Conservation (phyloP, 148 eudicot species). For the Linanthus parryae region DNA sequence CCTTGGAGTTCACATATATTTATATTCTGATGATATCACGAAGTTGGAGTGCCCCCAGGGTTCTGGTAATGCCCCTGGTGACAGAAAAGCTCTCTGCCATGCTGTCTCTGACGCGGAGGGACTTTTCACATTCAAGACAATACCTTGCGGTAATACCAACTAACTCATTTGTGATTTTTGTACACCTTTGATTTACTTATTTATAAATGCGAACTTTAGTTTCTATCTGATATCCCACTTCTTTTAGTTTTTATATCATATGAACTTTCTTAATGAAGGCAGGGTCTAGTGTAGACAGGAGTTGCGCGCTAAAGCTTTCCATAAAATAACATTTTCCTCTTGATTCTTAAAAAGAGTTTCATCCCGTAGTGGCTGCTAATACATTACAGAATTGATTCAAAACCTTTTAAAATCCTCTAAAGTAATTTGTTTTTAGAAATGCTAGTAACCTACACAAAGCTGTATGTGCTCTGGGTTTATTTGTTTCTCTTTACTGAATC, state of each 20-base stretch:
- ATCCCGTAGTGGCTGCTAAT: too few species aligned
- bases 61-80: slow-evolving; percentile 60
- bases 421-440: too few species aligned
- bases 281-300: too few species aligned
- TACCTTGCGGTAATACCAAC: slow-evolving; percentile 75
- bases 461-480: too few species aligned
- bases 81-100: slow-evolving; percentile 77
- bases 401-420: too few species aligned
- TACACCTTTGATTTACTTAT: not conserved
- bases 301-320: too few species aligned
- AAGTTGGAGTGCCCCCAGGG: slow-evolving; percentile 78
- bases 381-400: too few species aligned
- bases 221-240: not conserved
- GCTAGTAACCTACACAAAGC: too few species aligned
- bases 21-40: slow-evolving; percentile 73
- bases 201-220: slow-evolving; percentile 1
- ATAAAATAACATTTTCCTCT: too few species aligned
- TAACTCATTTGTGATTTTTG: not conserved
- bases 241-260: not conserved
- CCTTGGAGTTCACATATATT: slow-evolving; percentile 86
- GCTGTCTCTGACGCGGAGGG: slow-evolving; percentile 90
- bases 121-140: slow-evolving; percentile 62
- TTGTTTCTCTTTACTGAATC: too few species aligned
- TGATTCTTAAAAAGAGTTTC: too few species aligned
- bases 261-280: slow-evolving; percentile 4